Percentiles rank a stretch among this genome's conserved stretches.
Conservation (phyloP, 257 asterid genomes). For the Ballota nigra region DNA sequence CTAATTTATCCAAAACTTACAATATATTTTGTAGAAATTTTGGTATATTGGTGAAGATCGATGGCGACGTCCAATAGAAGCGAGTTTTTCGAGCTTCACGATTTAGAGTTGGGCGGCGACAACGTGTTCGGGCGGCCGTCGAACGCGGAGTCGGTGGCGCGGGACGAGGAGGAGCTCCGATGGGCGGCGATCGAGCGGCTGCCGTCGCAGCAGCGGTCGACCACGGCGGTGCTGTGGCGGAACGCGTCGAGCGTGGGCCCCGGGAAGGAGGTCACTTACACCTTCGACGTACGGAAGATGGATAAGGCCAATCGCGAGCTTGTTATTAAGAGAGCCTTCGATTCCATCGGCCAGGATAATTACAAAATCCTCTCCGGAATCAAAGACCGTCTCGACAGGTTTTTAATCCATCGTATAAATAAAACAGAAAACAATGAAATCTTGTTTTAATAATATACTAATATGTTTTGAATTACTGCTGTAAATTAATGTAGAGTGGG, state of each 20-base stretch:
- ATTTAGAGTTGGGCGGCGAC: constrained; percentile 46
- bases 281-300: constrained; percentile 71
- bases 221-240: constrained; percentile 46
- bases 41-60: neutral
- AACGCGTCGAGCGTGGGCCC: constrained; percentile 21
- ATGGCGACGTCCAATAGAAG: constrained; percentile 80
- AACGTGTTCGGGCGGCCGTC: constrained; percentile 52
- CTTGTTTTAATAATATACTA: too few species aligned
- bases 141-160: constrained; percentile 54
- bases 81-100: constrained; percentile 56
- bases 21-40: neutral
- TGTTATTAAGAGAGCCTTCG: constrained; percentile 65
- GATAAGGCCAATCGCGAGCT: constrained; percentile 61
- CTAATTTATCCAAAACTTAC: too few species aligned
- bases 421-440: too few species aligned
- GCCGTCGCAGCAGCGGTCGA: constrained; percentile 53
- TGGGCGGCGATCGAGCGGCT: constrained; percentile 87
- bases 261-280: constrained; percentile 27
- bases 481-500: constrained; percentile 53
- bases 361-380: constrained; percentile 60
- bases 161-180: constrained; percentile 64
- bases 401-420: neutral
- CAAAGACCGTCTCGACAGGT: constrained; percentile 74
- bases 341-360: constrained; percentile 74
- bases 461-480: neutral